These are phyloP conservation scores for Trichoderma sp. DNA, from an alignment of 2,329 filamentous ascomycete species.

Conservation along the genomic window DNA sequence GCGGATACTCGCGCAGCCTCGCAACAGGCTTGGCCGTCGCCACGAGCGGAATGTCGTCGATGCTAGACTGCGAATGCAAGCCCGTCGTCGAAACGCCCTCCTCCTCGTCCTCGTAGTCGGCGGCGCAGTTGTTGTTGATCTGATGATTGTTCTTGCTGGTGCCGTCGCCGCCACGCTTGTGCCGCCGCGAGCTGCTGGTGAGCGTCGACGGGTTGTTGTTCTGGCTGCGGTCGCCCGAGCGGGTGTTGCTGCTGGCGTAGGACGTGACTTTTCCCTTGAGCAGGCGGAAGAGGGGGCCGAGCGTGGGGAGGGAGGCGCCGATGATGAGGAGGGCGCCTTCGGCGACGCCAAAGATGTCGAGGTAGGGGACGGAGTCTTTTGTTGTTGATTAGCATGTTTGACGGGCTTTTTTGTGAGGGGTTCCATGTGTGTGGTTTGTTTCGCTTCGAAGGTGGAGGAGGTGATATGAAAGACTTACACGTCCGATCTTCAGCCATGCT, in stretches of 20 bases:
- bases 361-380: conserved; percentile 32
- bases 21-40: conserved; percentile 12
- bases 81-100: conserved; percentile 31
- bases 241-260: conserved; percentile 26
- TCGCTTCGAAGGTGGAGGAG: too few species aligned
- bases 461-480: conserved; percentile 34
- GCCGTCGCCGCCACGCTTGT: conserved; percentile 7
- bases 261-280: conserved; percentile 30
- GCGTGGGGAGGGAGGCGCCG: conserved; percentile 34
- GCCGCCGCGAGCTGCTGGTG: conserved; percentile 10
- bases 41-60: conserved; percentile 37
- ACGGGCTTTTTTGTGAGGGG: background rate
- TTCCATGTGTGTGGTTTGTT: too few species aligned
- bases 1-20: conserved; percentile 15
- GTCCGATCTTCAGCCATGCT: conserved; percentile 33
- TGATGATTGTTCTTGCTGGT: too few species aligned
- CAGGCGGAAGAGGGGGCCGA: conserved; percentile 34
- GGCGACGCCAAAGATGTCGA: conserved; percentile 35
- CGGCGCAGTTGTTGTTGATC: background rate
- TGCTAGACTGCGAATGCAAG: conserved; percentile 33
- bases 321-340: conserved; percentile 36
- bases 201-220: background rate
- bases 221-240: conserved; percentile 23
- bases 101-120: conserved; percentile 31
- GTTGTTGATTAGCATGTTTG: conserved; percentile 11